Evolutionary conservation across 768 basidiomycete genomes (phyloP).

Genomic region (Omphalotus guepiniiformis): DNA sequence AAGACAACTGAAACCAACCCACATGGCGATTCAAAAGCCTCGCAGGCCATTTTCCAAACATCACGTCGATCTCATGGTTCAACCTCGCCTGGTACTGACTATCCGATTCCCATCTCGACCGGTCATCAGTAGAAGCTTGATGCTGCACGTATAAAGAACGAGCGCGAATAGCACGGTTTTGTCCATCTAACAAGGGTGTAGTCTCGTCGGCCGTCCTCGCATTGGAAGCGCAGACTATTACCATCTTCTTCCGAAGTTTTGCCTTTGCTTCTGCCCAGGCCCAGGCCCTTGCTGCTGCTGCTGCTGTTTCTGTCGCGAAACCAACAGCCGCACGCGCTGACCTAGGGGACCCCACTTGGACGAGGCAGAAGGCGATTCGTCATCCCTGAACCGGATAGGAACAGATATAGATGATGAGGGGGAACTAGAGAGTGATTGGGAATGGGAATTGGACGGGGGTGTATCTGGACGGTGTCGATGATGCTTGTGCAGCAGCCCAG

Average conservation of each 20-base stretch:
- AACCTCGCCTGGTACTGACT: constrained; percentile 30
- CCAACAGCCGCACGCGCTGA: constrained; percentile 42
- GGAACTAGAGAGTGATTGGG: constrained; percentile 40
- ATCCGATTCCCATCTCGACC: constrained; percentile 26
- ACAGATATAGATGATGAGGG: constrained; percentile 80
- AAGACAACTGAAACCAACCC: constrained; percentile 21
- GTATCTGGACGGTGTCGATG: constrained; percentile 16
- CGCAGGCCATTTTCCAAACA: constrained; percentile 65
- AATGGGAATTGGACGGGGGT: constrained; percentile 18
- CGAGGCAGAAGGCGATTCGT: constrained; percentile 33
- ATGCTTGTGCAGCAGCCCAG: constrained; percentile 54
- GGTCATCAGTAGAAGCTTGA: too few relatives aligned
- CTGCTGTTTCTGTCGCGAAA: constrained; percentile 6
- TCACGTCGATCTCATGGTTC: constrained; percentile 46
- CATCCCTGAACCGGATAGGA: constrained; percentile 61
- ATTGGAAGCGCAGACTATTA: neutral
- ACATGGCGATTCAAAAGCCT: constrained; percentile 70
- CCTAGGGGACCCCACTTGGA: constrained; percentile 62
- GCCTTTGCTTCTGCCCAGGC: neutral
- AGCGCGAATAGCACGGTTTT: neutral
- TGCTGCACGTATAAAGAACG: neutral
- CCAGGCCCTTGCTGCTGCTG: constrained; percentile 16
- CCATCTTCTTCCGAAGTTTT: constrained; percentile 2
- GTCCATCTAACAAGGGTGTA: neutral
- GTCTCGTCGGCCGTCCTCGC: neutral